Evolutionary conservation across 495 filamentous ascomycete genomes (phyloP).

Genomic region (Articulospora tetracladia): DNA sequence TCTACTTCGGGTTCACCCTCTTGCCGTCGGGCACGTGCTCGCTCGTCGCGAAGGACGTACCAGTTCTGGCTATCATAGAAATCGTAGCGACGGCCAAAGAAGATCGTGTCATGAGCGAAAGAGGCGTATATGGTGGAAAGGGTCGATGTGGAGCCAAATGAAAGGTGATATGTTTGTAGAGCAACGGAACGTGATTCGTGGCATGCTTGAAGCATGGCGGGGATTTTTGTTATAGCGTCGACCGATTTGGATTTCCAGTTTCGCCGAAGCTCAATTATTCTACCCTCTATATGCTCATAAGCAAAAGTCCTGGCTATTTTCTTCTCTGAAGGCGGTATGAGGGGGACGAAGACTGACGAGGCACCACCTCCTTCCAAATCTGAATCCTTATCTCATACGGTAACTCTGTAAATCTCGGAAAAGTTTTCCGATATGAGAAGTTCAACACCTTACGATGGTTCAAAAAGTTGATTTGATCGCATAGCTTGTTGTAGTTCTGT

Average conservation of each 20-base stretch:
- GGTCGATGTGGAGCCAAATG: not conserved
- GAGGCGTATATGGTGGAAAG: not conserved
- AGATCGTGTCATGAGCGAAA: not conserved
- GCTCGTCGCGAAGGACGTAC: too few species aligned
- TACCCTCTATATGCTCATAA: not conserved
- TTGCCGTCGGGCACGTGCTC: too few species aligned
- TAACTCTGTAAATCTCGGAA: not conserved
- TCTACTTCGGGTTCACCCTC: too few species aligned
- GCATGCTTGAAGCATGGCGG: slow-evolving; percentile 1
- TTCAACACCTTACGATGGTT: not conserved
- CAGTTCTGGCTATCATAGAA: too few species aligned
- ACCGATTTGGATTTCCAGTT: not conserved
- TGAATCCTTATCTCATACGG: not conserved
- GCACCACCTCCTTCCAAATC: not conserved
- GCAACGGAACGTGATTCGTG: not conserved
- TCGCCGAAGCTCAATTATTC: not conserved
- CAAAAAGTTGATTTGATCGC: not conserved
- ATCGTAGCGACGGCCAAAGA: too few species aligned
- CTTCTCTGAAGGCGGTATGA: not conserved
- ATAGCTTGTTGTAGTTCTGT: not conserved
- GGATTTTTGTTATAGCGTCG: not conserved
- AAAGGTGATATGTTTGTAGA: not conserved
- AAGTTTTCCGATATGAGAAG: not conserved
- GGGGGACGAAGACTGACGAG: not conserved
- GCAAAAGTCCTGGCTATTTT: not conserved